A percentile compares a stretch with the other conserved stretches of the same genome.
phyloP scores from a whole-genome alignment of 176 grass and related monocot genomes.

The Alloteropsis semialata region DNA sequence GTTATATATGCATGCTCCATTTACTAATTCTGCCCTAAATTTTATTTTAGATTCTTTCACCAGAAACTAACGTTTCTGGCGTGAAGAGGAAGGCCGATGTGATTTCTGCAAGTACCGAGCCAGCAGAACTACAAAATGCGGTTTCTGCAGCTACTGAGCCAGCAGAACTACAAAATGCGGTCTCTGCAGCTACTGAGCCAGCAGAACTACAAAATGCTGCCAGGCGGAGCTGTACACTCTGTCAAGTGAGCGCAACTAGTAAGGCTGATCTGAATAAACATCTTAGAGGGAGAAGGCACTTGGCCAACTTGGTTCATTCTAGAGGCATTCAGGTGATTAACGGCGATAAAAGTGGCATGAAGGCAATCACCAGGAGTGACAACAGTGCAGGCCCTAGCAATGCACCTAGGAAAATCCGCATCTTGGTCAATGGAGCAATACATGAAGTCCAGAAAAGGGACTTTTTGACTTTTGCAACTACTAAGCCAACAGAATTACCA shows the following conservation, averaged over 20 bases:
- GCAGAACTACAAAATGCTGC: constrained; percentile 9
- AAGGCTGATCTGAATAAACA: constrained; percentile 32
- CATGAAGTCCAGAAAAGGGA: constrained; percentile 34
- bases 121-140: background rate
- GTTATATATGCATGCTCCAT: background rate
- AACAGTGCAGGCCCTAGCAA: background rate
- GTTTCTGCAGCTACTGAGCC: background rate
- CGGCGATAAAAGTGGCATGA: background rate
- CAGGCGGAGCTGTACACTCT: constrained; percentile 46
- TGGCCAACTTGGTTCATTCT: constrained; percentile 28
- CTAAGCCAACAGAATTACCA: background rate
- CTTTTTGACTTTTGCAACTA: background rate
- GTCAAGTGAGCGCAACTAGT: constrained; percentile 43
- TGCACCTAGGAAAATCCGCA: constrained; percentile 26
- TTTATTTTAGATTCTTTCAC: constrained; percentile 31
- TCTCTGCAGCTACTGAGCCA: background rate
- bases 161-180: background rate
- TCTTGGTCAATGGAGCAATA: constrained; percentile 37
- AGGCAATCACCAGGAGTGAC: background rate
- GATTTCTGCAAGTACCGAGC: background rate
- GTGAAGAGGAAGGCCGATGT: constrained; percentile 29
- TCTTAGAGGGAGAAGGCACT: constrained; percentile 41
- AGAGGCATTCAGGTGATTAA: background rate
- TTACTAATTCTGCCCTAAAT: constrained; percentile 15
- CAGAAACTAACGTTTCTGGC: background rate